A percentile compares a stretch with the other conserved stretches of the same genome.
Evolutionary conservation across 345 rosid species (phyloP).

Genomic region (Camelina sativa): DNA sequence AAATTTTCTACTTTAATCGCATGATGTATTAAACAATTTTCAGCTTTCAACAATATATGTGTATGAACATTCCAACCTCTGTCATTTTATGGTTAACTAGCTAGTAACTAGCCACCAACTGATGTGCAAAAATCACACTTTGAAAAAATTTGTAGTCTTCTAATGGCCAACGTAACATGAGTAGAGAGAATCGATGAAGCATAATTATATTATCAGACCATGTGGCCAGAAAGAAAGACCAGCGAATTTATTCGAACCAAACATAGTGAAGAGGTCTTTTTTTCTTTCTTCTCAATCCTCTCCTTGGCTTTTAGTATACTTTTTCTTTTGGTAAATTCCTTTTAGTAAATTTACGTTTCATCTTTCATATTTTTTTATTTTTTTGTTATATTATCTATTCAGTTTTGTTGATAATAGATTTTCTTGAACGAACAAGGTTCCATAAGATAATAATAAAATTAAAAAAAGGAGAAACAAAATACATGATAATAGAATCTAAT

Average conservation of each 20-base stretch:
- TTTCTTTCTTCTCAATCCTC: not conserved
- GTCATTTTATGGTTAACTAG: not conserved
- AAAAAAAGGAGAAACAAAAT: not conserved
- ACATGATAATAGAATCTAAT: slow-evolving; percentile 13
- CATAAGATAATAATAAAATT: not conserved
- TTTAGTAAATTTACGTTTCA: not conserved
- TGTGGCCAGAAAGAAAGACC: not conserved
- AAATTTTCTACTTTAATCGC: not conserved
- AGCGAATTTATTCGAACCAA: slow-evolving; percentile 21
- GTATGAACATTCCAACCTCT: not conserved
- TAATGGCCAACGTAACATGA: no score
- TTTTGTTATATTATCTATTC: not conserved
- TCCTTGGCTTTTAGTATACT: not conserved
- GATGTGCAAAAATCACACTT: slow-evolving; percentile 5
- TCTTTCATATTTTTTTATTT: not conserved
- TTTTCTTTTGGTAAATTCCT: not conserved
- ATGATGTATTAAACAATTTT: not conserved
- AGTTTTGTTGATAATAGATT: not conserved
- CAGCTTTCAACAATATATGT: not conserved
- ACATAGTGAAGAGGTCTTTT: slow-evolving; percentile 3
- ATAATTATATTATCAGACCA: not conserved
- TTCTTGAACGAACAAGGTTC: not conserved
- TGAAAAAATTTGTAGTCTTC: no score
- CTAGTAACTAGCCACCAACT: not conserved
- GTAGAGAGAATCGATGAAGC: no score